Base-by-base conservation (phyloP, 1,284 basidiomycete species). In the Paramarasmius palmivorus region DNA sequence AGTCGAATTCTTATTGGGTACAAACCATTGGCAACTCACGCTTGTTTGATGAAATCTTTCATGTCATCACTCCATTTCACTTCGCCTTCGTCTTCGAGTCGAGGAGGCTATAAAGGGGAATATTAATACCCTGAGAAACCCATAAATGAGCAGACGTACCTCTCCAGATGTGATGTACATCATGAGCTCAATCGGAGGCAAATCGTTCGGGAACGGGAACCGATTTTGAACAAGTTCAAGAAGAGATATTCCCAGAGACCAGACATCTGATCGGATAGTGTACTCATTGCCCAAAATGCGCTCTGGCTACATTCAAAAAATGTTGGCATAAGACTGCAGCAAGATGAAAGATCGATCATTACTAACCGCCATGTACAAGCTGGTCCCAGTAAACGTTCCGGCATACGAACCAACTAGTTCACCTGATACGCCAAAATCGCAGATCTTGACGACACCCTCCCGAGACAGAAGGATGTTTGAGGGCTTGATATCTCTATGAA, bases 401-500 rank as follows among this genome's bases (percentile, higher is more conserved):
- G 96, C 96, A 52, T 92, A 73, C 22, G 93, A 96, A 66, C 92
- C 86, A 61, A 98, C 84, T 42, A 99, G 81, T 73, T 97, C 93
- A 23, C 96, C 96, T 17, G 94, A 96, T 7, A 99, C 96, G 35
- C 96, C 96, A 68, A 99, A 98, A 73, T 99, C 96, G 69, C 86
- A 90, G 8, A 99, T 78, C 72, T 96, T 98, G 67, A 98, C 88
- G 41, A 93, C 74, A 22, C 96, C 96, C 60, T 90, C 79, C 35
- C 83, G 78, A 1, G 95, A 93, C 44, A 99, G 77, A 45, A 98
- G 82, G 58, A 98, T 88, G 71, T 98, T 98, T 25, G 93, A 93
- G 9, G 96, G 96, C 67, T 98, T 99, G 76, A 99, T 98, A 70
- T 98, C 95, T 56, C 97, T 82, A 70, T 99, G 97, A 61, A 99